A percentile compares a stretch with the other conserved stretches of the same genome.
phyloP scores from a whole-genome alignment of 306 rosid genomes.

The Lathyrus aphaca region DNA sequence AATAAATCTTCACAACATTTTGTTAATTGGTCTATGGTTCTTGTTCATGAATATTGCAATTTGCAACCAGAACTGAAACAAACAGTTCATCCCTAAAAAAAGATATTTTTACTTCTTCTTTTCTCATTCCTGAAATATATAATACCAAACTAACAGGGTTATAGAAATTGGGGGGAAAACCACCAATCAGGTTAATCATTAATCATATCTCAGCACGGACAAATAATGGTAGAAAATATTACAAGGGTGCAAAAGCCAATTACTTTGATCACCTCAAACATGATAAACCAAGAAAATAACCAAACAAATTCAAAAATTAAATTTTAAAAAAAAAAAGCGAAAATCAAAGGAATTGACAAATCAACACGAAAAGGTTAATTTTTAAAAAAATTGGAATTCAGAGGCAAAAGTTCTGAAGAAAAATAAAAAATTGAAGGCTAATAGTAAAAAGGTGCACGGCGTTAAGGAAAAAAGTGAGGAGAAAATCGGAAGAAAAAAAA shows the following conservation, averaged over 20 bases:
- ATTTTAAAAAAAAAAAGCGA: neutral
- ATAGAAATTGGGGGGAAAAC: neutral
- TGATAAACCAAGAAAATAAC: slow-evolving; percentile 10
- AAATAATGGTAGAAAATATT: slow-evolving; percentile 11
- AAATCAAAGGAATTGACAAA: slow-evolving; percentile 18
- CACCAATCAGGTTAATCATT: slow-evolving; percentile 3
- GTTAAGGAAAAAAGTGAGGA: slow-evolving; percentile 1
- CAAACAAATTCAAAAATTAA: slow-evolving; percentile 1
- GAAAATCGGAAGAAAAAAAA: neutral
- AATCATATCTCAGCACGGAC: neutral
- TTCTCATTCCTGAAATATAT: neutral
- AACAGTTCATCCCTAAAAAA: slow-evolving; percentile 5
- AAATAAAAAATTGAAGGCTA: neutral
- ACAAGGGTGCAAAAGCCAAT: slow-evolving; percentile 1
- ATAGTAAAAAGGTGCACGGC: neutral
- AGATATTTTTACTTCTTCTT: neutral
- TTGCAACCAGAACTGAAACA: slow-evolving; percentile 5
- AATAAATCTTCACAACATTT: neutral
- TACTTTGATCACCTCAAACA: neutral
- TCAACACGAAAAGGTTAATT: neutral
- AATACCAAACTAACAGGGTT: slow-evolving; percentile 12
- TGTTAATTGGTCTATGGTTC: neutral
- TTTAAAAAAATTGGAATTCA: neutral
- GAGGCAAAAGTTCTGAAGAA: neutral
- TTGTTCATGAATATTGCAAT: slow-evolving; percentile 7